Evolutionary conservation across 441 rosid genomes (phyloP), one percentile per base, ranked within the genome.

Genomic region (Erodium texanum): DNA sequence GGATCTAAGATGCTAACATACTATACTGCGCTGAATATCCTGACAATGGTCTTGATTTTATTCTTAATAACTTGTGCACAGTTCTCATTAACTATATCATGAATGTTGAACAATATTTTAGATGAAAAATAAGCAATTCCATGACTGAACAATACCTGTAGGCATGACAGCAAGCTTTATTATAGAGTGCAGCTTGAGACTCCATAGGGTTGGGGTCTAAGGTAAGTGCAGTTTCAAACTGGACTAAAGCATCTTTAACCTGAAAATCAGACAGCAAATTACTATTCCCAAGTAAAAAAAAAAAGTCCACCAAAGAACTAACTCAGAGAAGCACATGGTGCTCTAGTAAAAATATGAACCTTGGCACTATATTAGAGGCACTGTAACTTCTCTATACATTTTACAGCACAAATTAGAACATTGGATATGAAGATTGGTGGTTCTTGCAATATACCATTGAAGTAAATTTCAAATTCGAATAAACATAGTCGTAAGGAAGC

Each of bases 151-250:
- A 74, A 58, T 80, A 89, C 96, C 82, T 73, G 82, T 83, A 93
- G 69, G 93, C 93, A 82, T 86, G 93, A 78, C 99, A 89, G 73
- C 96, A 89, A 38, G 97, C 97, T 82, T 93, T 93, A 82, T 91
- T 89, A 75, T 88, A 91, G 56, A 86, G 86, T 32, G 97, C 96
- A 77, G 97, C 96, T 79, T 91, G 99, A 72, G 96, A 84, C 80
- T 89, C 99, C 11, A 74, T 43, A 48, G 89, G 83, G 41, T 80
- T 85, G 70, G 97, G 96, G 77, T 89, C 77, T 74, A 93, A 77
- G 74, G 74, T 84, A 71, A 91, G 84, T 18, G 97, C 96, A 14
- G 82, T 86, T 74, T 93, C 96, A 80, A 91, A 93, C 80, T 84
- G 89, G 54, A 74, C 66, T 73, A 93, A 80, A 65, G 97, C 96